Conservation (phyloP, 2,329 filamentous ascomycete genomes). For the Epichloe amarillans region DNA sequence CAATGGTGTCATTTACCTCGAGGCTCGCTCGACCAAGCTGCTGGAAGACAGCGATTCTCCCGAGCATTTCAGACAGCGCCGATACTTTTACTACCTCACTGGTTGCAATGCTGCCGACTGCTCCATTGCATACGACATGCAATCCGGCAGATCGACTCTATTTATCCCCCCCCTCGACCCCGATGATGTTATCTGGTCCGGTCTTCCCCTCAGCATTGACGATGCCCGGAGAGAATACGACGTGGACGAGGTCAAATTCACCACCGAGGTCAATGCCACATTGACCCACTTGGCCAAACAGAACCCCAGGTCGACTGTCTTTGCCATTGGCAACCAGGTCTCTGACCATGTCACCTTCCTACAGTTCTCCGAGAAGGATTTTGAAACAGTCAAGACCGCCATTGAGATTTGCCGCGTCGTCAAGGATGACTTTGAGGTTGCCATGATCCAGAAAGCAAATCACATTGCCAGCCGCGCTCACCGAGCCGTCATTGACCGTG, state of each 20-base stretch:
- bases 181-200: constrained; percentile 88
- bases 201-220: constrained; percentile 62
- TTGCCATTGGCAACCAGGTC: constrained; percentile 68
- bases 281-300: constrained; percentile 39
- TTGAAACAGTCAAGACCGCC: constrained; percentile 40
- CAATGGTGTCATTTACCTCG: constrained; percentile 69
- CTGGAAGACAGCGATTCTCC: constrained; percentile 83
- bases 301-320: constrained; percentile 37
- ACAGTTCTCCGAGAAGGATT: constrained; percentile 52
- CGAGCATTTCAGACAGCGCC: constrained; percentile 75
- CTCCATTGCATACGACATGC: constrained; percentile 68
- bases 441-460: constrained; percentile 60
- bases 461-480: constrained; percentile 55
- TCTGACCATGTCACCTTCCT: constrained; percentile 59
- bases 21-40: constrained; percentile 68
- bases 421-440: constrained; percentile 65
- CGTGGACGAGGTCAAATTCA: constrained; percentile 63
- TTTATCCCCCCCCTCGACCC: constrained; percentile 84
- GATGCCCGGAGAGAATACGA: constrained; percentile 70
- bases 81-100: constrained; percentile 89
- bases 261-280: constrained; percentile 62
- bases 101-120: constrained; percentile 72
- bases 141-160: constrained; percentile 58
- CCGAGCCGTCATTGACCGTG: constrained; percentile 45
- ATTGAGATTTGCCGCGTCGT: constrained; percentile 56